Evolutionary conservation across 2,329 filamentous ascomycete species (phyloP), one percentile per base, ranked within the genome.

Genomic region (Trichoderma sp.): DNA sequence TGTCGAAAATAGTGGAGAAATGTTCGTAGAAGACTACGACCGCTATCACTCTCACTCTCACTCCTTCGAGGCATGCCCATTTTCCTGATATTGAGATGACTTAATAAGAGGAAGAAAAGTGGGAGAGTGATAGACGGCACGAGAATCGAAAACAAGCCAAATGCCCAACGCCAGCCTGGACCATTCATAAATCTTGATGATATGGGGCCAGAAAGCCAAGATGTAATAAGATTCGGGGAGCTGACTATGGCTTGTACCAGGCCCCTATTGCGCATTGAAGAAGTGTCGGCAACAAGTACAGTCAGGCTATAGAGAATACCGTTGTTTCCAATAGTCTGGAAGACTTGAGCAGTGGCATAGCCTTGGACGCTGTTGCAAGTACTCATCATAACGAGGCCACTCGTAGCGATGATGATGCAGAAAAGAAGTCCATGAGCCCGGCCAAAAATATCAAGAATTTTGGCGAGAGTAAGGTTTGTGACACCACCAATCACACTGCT

Each of bases 231-330:
- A 80, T 91, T 93, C 1, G 92, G 92, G 1, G 92, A 90, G n/a
- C 89, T 87, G 11, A 91, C 90, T 76, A 93, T 88, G 2, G 91
- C 89, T 24, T 91, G 89, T 78, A 92, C 88, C 68, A 94, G 86
- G 9, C 89, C 91, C 80, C 93, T 89, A 82, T 93, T 93, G 78
- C 89, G 87, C 27, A 94, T 85, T 12, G 88, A 87, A 3, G 92
- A 91, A 0, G 91, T 93, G 79, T 94, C 93, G 75, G 92, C 89
- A 73, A 92, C 89, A 81, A 94, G 91, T 69, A 94, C 87, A 41
- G 84, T 85, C 35, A 86, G 80, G 78, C 82, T 84, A 80, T 86
- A 87, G 77, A 81, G 82, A 56, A 86, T 80, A 60, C 83, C 85
- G 76, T 83, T 91, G 53, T 86, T 85, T 73, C 93, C 93, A 60